These are phyloP conservation scores for Hylodesmum podocarpum DNA, from an alignment of 306 rosid genomes.

Conservation along the genomic window DNA sequence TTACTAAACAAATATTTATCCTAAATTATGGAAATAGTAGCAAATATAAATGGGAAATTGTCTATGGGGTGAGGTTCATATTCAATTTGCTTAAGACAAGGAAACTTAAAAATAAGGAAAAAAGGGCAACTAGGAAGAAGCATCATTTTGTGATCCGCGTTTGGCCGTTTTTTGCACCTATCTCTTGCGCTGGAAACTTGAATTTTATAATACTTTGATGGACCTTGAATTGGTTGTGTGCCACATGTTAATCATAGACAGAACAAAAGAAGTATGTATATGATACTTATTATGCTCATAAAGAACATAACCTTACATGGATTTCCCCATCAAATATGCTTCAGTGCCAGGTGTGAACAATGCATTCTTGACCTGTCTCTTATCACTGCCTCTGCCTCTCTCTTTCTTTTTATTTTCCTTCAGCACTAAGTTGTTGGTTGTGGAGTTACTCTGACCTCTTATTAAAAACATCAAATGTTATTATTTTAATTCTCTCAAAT, in stretches of 20 bases:
- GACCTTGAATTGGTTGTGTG: conserved; percentile 32
- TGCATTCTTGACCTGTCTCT: conserved; percentile 6
- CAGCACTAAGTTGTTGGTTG: no score
- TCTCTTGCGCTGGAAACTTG: conserved; percentile 39
- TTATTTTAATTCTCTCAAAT: no score
- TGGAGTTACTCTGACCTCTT: no score
- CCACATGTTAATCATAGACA: conserved; percentile 25
- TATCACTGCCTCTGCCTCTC: neutral
- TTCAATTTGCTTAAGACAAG: no score
- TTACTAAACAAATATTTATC: neutral
- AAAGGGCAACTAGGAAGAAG: neutral
- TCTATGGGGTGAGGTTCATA: neutral
- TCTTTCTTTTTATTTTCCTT: neutral
- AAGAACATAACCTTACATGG: neutral
- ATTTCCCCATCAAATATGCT: neutral
- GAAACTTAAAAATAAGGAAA: neutral
- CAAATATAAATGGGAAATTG: neutral
- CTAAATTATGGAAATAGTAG: neutral
- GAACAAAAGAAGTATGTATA: neutral
- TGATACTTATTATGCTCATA: neutral
- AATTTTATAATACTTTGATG: conserved; percentile 19
- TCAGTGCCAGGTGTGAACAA: neutral
- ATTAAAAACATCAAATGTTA: no score
- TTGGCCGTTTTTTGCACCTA: conserved; percentile 20
- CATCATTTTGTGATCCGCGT: conserved; percentile 5